Evolutionary conservation across 1,284 basidiomycete genomes (phyloP).

Genomic region (Boletellus sp.): DNA sequence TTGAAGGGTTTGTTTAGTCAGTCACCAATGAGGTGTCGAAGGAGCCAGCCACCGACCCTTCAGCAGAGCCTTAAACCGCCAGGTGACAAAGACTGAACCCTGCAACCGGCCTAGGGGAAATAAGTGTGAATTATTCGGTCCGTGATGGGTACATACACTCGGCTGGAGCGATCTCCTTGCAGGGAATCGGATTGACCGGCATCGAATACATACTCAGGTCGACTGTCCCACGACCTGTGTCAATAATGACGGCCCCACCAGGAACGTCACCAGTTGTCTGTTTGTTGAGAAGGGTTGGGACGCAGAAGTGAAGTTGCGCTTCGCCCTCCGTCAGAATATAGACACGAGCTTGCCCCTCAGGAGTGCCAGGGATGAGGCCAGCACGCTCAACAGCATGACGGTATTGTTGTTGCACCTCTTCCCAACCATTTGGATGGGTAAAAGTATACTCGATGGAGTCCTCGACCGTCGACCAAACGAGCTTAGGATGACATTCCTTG

Average conservation of each 20-base stretch:
- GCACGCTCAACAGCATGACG: constrained; percentile 11
- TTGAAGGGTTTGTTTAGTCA: constrained; percentile 12
- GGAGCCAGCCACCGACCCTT: not conserved
- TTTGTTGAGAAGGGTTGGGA: not conserved
- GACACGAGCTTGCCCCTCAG: constrained; percentile 10
- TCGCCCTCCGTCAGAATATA: not conserved
- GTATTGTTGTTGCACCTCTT: too few species aligned
- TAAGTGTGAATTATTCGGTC: not conserved
- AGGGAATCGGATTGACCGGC: too few species aligned
- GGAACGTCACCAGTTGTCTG: constrained; percentile 21
- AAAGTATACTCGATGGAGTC: too few species aligned
- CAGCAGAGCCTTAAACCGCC: constrained; percentile 26
- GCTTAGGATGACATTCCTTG: constrained; percentile 14
- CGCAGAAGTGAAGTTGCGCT: constrained; percentile 16
- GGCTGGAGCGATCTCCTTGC: constrained; percentile 11
- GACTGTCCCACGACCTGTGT: too few species aligned
- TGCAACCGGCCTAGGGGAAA: constrained; percentile 11
- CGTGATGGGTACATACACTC: constrained; percentile 32
- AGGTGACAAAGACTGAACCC: constrained; percentile 37
- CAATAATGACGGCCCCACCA: constrained; percentile 28
- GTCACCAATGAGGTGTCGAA: not conserved
- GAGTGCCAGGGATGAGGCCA: constrained; percentile 25
- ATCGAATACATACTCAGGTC: too few species aligned
- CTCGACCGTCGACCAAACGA: constrained; percentile 29
- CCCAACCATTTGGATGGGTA: too few species aligned